These are phyloP conservation scores for Sclerotinia glacialis DNA, from an alignment of 2,329 filamentous ascomycete species.

Conservation along the genomic window DNA sequence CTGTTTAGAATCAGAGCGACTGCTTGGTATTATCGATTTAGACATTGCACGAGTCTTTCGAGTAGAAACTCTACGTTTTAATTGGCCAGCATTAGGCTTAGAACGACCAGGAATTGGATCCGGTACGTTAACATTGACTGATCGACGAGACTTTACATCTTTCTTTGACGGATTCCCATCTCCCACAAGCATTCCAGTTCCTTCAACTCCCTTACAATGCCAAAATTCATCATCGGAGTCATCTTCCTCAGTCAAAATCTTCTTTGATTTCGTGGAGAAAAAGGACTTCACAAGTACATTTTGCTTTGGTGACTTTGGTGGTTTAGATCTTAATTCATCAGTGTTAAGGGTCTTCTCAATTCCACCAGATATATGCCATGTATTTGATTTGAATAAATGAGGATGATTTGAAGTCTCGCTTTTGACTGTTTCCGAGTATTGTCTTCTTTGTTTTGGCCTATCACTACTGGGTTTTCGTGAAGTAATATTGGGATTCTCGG, in stretches of 20 bases:
- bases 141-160: too few relatives aligned
- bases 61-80: background rate
- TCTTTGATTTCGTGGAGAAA: background rate
- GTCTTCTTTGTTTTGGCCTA: background rate
- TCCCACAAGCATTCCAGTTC: background rate
- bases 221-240: background rate
- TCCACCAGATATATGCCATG: background rate
- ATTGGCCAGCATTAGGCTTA: background rate
- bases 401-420: background rate
- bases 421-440: background rate
- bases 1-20: background rate
- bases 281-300: background rate
- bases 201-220: background rate
- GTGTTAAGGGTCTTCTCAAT: background rate
- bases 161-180: background rate
- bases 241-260: background rate
- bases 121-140: background rate
- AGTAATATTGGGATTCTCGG: background rate
- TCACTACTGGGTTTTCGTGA: background rate
- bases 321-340: background rate
- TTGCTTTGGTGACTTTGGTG: background rate
- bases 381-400: background rate
- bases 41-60: background rate
- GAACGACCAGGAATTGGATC: background rate
- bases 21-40: background rate